Percentiles rank a stretch among this genome's conserved stretches.
Conservation (phyloP, 2,329 filamentous ascomycete genomes). For the Aspergillus thermomutatus region DNA sequence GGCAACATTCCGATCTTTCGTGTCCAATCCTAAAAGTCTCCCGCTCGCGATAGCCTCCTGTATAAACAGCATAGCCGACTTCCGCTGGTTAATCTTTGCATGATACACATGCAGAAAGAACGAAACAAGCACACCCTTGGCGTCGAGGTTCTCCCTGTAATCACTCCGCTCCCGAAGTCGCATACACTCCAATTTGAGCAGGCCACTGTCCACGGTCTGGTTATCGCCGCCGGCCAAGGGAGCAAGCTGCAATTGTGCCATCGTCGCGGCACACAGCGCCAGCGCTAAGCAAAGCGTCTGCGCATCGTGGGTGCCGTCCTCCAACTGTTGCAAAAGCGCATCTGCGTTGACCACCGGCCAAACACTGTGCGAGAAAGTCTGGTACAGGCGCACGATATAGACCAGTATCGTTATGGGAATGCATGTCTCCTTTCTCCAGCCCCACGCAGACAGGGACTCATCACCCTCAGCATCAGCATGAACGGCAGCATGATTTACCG, state of each 20-base stretch:
- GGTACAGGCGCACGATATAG: conserved; percentile 20
- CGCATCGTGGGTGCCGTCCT: background rate
- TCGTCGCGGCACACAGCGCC: conserved; percentile 30
- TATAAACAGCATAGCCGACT: conserved; percentile 28
- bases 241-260: conserved; percentile 27
- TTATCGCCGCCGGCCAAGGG: conserved; percentile 10
- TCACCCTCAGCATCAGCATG: background rate
- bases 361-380: conserved; percentile 25
- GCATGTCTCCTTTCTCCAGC: background rate
- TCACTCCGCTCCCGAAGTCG: conserved; percentile 15
- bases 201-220: conserved; percentile 13
- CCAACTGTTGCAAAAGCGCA: conserved; percentile 13
- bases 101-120: conserved; percentile 33
- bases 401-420: conserved; percentile 14
- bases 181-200: conserved; percentile 22
- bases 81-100: conserved; percentile 28
- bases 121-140: conserved; percentile 21
- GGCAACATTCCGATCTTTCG: background rate
- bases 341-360: conserved; percentile 27
- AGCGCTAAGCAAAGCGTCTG: conserved; percentile 18
- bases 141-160: conserved; percentile 17
- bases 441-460: background rate
- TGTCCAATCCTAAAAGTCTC: conserved; percentile 21
- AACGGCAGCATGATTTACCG: background rate
- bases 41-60: conserved; percentile 27